Conservation (phyloP, 2,329 filamentous ascomycete species). For the Cladosporium sp. region DNA sequence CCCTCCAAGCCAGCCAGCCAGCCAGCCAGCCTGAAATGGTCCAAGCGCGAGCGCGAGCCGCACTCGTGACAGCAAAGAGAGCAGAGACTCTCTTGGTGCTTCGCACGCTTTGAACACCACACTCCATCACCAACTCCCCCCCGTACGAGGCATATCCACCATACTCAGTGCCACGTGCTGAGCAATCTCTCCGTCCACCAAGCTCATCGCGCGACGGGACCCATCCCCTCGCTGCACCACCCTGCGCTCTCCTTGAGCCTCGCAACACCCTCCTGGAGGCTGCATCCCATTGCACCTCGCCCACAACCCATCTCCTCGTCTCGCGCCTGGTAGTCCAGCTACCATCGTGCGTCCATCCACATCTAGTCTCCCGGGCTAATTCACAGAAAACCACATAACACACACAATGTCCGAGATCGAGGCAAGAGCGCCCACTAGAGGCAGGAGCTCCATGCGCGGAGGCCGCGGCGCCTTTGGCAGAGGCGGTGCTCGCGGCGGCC, state of each 20-base stretch:
- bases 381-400: conserved; percentile 3
- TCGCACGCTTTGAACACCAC: not conserved
- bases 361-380: conserved; percentile 3
- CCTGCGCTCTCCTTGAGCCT: conserved; percentile 8
- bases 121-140: conserved; percentile 2
- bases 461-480: conserved; percentile 66
- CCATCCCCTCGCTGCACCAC: conserved; percentile 3
- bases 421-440: conserved; percentile 76
- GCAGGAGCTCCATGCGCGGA: conserved; percentile 84
- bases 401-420: conserved; percentile 86
- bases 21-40: too few species aligned
- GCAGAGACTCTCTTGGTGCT: not conserved
- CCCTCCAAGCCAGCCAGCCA: too few species aligned
- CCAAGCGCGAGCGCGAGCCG: too few species aligned
- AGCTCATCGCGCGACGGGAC: conserved; percentile 4
- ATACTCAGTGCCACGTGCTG: not conserved
- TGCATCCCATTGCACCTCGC: conserved; percentile 10
- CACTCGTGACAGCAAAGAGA: conserved; percentile 1
- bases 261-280: conserved; percentile 9
- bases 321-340: conserved; percentile 10
- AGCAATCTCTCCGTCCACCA: not conserved
- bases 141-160: conserved; percentile 2
- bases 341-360: not conserved
- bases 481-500: conserved; percentile 40
- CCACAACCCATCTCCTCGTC: not conserved